These are phyloP conservation scores for Phytophthora melonis DNA, from an alignment of 352 stramenopile genomes.

Conservation along the genomic window DNA sequence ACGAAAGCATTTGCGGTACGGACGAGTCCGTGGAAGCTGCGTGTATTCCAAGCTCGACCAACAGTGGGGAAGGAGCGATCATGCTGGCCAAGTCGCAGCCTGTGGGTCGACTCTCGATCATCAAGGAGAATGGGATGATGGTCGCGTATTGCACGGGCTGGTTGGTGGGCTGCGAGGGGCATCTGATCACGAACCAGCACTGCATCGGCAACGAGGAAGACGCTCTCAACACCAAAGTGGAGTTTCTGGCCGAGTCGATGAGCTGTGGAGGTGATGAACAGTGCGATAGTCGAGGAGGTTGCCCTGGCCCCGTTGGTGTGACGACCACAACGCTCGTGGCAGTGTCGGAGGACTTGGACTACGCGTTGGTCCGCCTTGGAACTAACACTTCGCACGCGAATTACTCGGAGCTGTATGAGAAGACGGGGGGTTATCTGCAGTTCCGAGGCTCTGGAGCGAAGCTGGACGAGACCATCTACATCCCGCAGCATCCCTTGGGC, in stretches of 20 bases:
- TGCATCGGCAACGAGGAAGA: slow-evolving; percentile 72
- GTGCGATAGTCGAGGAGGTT: slow-evolving; percentile 56
- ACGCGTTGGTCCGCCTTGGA: slow-evolving; percentile 64
- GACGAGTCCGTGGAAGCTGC: slow-evolving; percentile 79
- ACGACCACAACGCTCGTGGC: slow-evolving; percentile 59
- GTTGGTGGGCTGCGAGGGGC: slow-evolving; percentile 75
- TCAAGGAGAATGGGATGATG: slow-evolving; percentile 67
- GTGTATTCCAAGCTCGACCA: slow-evolving; percentile 52
- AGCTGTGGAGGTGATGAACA: slow-evolving; percentile 52
- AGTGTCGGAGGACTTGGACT: slow-evolving; percentile 69
- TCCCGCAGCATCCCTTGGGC: slow-evolving; percentile 72
- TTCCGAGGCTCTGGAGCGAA: slow-evolving; percentile 57
- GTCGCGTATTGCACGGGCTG: slow-evolving; percentile 80
- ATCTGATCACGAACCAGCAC: slow-evolving; percentile 86
- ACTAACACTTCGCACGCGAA: slow-evolving; percentile 33
- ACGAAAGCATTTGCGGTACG: slow-evolving; percentile 72
- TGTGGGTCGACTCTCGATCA: slow-evolving; percentile 73
- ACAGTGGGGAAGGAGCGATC: slow-evolving; percentile 26
- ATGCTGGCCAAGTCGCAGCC: slow-evolving; percentile 59
- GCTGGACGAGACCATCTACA: slow-evolving; percentile 71
- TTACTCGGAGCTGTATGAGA: slow-evolving; percentile 37
- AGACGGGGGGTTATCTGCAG: slow-evolving; percentile 69
- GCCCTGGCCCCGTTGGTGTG: slow-evolving; percentile 49
- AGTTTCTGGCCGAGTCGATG: slow-evolving; percentile 71
- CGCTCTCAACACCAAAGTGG: slow-evolving; percentile 69